A percentile compares a stretch with the other conserved stretches of the same genome.
These are phyloP conservation scores for Ochetophila trinervis DNA, from an alignment of 306 rosid genomes.

Conservation along the genomic window DNA sequence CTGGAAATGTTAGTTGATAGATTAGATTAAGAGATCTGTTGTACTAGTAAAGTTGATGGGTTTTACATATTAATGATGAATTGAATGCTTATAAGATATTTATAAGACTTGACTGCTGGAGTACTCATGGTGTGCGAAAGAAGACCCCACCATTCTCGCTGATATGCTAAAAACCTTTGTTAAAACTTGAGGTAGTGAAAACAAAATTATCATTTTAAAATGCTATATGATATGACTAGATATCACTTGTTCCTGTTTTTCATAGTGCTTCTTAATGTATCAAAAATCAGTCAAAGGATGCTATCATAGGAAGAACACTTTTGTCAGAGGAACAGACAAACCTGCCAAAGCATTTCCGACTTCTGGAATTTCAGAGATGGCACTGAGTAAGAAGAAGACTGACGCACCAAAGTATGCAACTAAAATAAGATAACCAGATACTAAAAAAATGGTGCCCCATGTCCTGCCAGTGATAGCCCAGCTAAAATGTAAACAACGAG, in stretches of 20 bases:
- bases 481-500: not conserved
- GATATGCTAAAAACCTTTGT: too few relatives aligned
- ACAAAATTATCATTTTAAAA: too few relatives aligned
- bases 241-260: too few relatives aligned
- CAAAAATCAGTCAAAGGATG: too few relatives aligned
- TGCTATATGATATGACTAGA: too few relatives aligned
- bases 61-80: not conserved
- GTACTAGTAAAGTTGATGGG: not conserved
- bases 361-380: constrained; percentile 13
- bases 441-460: constrained; percentile 11
- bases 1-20: not conserved
- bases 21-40: not conserved
- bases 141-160: too few relatives aligned
- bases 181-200: too few relatives aligned
- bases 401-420: constrained; percentile 5
- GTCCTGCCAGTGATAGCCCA: constrained; percentile 6
- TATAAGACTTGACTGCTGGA: too few relatives aligned
- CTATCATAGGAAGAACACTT: too few relatives aligned
- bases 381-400: constrained; percentile 11
- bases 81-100: too few relatives aligned
- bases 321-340: not conserved
- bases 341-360: constrained; percentile 12
- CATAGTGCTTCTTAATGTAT: too few relatives aligned
- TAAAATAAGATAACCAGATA: not conserved
- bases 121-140: too few relatives aligned